These are phyloP conservation scores for Dichomitus squalens DNA, from an alignment of 1,284 basidiomycete species.

Conservation along the genomic window DNA sequence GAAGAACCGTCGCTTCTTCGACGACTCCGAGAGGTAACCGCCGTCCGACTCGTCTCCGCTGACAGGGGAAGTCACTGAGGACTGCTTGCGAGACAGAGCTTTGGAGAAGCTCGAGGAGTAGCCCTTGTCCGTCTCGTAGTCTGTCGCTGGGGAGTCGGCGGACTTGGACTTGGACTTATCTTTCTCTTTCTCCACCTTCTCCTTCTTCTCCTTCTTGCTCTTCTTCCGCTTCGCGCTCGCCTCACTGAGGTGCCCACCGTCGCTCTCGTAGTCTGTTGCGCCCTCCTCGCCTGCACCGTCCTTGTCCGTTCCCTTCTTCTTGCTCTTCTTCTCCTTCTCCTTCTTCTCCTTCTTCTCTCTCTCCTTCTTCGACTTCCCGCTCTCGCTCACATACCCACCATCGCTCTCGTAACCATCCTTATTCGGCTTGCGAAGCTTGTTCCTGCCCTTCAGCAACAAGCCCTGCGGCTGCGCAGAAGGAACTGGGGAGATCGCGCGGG, in stretches of 20 bases:
- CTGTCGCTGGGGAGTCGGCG: conserved; percentile 38
- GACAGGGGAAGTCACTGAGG: conserved; percentile 19
- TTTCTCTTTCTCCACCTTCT: conserved; percentile 32
- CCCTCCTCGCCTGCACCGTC: conserved; percentile 25
- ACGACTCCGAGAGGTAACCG: conserved; percentile 40
- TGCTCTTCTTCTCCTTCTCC: conserved; percentile 29
- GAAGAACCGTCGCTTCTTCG: conserved; percentile 37
- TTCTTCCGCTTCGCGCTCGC: conserved; percentile 26
- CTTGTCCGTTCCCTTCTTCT: conserved; percentile 27
- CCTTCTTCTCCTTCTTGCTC: conserved; percentile 33
- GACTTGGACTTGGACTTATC: conserved; percentile 33
- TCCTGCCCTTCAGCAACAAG: conserved; percentile 16
- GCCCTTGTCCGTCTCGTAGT: conserved; percentile 37
- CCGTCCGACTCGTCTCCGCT: conserved; percentile 43
- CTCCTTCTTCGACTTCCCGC: conserved; percentile 39
- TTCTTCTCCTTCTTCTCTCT: conserved; percentile 32
- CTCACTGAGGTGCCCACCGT: conserved; percentile 38
- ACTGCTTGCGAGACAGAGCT: conserved; percentile 26
- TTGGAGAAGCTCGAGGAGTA: conserved; percentile 26
- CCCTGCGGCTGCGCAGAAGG: conserved; percentile 15
- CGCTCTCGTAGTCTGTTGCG: conserved; percentile 34
- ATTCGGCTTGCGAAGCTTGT: conserved; percentile 40
- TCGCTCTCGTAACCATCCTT: conserved; percentile 57
- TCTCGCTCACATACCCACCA: conserved; percentile 51
- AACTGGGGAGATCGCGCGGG: conserved; percentile 23